phyloP scores from a whole-genome alignment of 2,329 filamentous ascomycete species.

The Sclerotinia trifoliorum region DNA sequence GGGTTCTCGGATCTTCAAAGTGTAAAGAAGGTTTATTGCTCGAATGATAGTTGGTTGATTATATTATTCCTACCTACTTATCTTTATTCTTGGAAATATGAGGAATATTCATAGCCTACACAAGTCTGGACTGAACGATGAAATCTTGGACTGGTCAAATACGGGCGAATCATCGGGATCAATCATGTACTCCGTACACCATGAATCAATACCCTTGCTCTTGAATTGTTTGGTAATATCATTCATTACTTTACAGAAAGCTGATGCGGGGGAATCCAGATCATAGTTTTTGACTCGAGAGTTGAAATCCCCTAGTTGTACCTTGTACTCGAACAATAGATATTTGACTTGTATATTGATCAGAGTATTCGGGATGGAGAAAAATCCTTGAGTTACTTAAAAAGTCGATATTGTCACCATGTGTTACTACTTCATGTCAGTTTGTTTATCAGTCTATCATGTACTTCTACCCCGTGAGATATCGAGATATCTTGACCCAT shows the following conservation, averaged over 20 bases:
- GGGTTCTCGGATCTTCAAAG: background rate
- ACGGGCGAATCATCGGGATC: background rate
- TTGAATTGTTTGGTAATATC: background rate
- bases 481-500: background rate
- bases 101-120: background rate
- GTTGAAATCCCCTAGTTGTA: background rate
- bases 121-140: background rate
- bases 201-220: background rate
- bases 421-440: background rate
- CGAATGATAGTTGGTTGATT: background rate
- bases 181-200: background rate
- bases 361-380: background rate
- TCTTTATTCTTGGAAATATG: too few species aligned
- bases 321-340: background rate
- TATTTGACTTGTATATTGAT: background rate
- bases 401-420: background rate
- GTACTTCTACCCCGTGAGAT: background rate
- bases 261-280: conserved; percentile 3
- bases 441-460: background rate
- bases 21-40: background rate
- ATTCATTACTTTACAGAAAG: background rate
- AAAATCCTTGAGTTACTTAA: background rate
- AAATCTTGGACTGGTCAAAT: background rate
- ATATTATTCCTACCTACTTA: background rate
- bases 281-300: background rate